Base-by-base conservation (phyloP, 1,284 basidiomycete genomes). In the Cryptococcus floricola region DNA sequence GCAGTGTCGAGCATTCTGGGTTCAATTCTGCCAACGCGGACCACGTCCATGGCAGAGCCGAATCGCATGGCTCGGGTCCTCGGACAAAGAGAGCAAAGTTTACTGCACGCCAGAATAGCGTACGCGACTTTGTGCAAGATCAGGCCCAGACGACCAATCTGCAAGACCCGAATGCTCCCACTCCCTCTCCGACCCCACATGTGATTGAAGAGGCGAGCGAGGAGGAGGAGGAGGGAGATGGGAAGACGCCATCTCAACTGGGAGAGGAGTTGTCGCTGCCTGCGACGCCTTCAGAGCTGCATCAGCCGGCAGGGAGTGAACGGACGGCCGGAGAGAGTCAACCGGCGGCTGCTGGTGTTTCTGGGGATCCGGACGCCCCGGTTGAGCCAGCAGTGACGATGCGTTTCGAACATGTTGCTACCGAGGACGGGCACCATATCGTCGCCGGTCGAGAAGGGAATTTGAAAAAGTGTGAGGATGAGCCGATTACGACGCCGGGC, bases 401-500 rank as follows among this genome's bases (percentile, higher is more conserved):
- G 54, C 79, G 86, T 18, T 90, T 89, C 69, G 80, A 86, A 68
- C 85, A 91, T 68, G 76, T 82, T 9, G 77, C 85, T 60, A 85
- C 87, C 49, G 83, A 82, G 23, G 78, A 89, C 59, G 89, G 89
- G 0, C 81, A 88, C 65, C 86, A 90, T 70, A 80, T 91, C 44
- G 80, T 92, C 5, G 76, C 86, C 8, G 89, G 89, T 0, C 74
- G 87, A 9, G 87, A 89, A 65, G 88, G 88, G 0, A 79, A 81
- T 50, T 64, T 92, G 10, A 74, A 81, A 34, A 80, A 80, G 48
- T 93, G 90, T 65, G 89, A 92, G 71, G 89, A 93, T 65, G 89
- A 93, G 85, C 90, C 90, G 0, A 93, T 95, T 51, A 84, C 86
- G 10, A 86, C 87, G 0, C 91, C 90, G 3, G 90, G 90, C 2